Base-by-base conservation (phyloP, 257 asterid species). In the Vinca minor region DNA sequence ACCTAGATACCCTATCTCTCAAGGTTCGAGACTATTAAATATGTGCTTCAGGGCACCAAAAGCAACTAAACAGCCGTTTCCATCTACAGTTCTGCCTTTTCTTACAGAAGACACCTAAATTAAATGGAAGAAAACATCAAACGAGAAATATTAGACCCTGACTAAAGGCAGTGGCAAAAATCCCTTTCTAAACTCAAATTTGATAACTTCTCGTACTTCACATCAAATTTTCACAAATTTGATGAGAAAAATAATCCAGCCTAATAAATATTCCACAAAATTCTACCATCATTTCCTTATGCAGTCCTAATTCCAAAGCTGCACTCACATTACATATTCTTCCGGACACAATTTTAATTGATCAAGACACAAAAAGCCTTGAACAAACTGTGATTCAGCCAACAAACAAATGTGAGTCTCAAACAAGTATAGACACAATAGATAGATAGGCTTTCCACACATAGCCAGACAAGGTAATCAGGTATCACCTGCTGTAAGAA, bases 401-500 rank as follows among this genome's bases (percentile, higher is more conserved):
- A 74, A 65, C 76, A 61, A 56, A 70, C 59, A 42, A 46, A 71
- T 3, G 79, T 67, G 77, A 77, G 74, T 63, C 74, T 63, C 45
- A 35, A 46, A 57, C 59, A 62, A 42, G 44, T 32, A 62, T 21
- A 59, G 28, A 59, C n/a, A 72, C 14, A 61, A 47, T 46, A 47
- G 32, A 25, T 34, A 9, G n/a, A n/a, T n/a, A 64, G 59, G 48
- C 8, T 11, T 64, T 55, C 38, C n/a, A n/a, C n/a, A 10, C 7
- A 42, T 44, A 21, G 64, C 20, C 48, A 41, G 52, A 60, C 71
- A 44, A n/a, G 73, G 96, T 48, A 76, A 83, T 80, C 80, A 83
- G 91, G 94, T 89, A 93, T 80, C 92, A 93, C 99, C 99, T 93
- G 89, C 90, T 93, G 68, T 73, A 17, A 56, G 88, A 80, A 83